Conservation (phyloP, 2,329 filamentous ascomycete genomes). For the Verticillium tricorpus region DNA sequence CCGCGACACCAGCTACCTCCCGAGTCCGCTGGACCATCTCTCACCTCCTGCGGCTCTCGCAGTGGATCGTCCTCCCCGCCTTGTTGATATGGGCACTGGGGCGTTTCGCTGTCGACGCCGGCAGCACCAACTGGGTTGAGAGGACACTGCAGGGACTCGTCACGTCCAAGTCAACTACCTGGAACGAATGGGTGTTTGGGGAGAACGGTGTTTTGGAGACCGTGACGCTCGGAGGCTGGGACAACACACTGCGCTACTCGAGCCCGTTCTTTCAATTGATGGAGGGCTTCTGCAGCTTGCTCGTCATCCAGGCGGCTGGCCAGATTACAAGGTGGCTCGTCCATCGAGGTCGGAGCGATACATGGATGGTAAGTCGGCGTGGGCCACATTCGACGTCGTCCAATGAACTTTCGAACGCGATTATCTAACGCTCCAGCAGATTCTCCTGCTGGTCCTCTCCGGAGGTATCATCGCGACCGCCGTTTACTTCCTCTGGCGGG, state of each 20-base stretch:
- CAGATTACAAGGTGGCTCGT: constrained; percentile 95
- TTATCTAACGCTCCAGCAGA: constrained; percentile 44
- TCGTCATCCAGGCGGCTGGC: constrained; percentile 92
- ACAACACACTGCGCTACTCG: constrained; percentile 81
- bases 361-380: constrained; percentile 75
- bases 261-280: constrained; percentile 91
- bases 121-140: constrained; percentile 73
- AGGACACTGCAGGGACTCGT: constrained; percentile 67
- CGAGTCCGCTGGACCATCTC: constrained; percentile 69
- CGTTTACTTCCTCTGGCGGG: constrained; percentile 93
- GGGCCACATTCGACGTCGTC: constrained; percentile 1
- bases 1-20: constrained; percentile 75
- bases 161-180: constrained; percentile 56
- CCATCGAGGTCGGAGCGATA: constrained; percentile 88
- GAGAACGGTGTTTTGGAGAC: constrained; percentile 76
- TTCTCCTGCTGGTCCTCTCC: constrained; percentile 80
- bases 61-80: constrained; percentile 81
- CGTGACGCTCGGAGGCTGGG: constrained; percentile 80
- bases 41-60: constrained; percentile 65
- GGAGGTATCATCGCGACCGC: constrained; percentile 90
- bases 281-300: constrained; percentile 92
- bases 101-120: constrained; percentile 90
- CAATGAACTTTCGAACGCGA: too few species aligned
- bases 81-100: constrained; percentile 94
- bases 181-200: constrained; percentile 86